Conservation (phyloP, 371 early-diverging fungal genomes). For the Apophysomyces variabilis region DNA sequence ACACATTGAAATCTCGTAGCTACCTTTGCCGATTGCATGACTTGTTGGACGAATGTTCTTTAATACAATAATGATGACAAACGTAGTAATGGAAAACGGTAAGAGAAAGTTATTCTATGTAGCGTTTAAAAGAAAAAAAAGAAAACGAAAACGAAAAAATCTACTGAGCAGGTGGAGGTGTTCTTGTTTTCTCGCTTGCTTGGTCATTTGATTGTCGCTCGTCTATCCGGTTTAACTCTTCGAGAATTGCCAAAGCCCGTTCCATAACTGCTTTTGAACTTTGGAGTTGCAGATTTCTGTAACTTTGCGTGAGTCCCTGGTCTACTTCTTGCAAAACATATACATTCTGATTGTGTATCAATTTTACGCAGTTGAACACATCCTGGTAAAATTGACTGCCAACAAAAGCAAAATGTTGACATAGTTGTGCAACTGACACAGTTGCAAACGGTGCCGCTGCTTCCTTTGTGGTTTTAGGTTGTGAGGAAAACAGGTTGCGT, state of each 20-base stretch:
- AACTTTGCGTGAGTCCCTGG: conserved; percentile 1
- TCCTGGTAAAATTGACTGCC: neutral
- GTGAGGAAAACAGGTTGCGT: neutral
- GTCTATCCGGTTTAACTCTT: neutral
- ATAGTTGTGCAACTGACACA: neutral
- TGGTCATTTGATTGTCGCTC: neutral
- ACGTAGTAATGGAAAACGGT: neutral
- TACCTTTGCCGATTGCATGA: too few species aligned
- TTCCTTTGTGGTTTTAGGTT: neutral
- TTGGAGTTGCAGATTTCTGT: conserved; percentile 1
- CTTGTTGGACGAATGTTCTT: too few species aligned
- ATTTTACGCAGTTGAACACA: neutral
- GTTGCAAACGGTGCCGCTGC: conserved; percentile 5
- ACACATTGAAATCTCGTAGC: too few species aligned
- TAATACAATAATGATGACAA: neutral
- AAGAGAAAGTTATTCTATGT: neutral
- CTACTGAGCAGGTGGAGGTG: conserved; percentile 7
- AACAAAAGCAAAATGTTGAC: neutral
- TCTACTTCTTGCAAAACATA: conserved; percentile 5
- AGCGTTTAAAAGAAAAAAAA: neutral
- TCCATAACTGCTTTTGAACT: conserved; percentile 3
- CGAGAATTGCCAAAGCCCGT: neutral
- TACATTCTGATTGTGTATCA: neutral
- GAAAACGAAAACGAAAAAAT: neutral
- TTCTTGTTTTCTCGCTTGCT: conserved; percentile 1